A percentile compares a stretch with the other conserved stretches of the same genome.
These are phyloP conservation scores for Botryotinia narcissicola DNA, from an alignment of 2,329 filamentous ascomycete genomes.

Conservation along the genomic window DNA sequence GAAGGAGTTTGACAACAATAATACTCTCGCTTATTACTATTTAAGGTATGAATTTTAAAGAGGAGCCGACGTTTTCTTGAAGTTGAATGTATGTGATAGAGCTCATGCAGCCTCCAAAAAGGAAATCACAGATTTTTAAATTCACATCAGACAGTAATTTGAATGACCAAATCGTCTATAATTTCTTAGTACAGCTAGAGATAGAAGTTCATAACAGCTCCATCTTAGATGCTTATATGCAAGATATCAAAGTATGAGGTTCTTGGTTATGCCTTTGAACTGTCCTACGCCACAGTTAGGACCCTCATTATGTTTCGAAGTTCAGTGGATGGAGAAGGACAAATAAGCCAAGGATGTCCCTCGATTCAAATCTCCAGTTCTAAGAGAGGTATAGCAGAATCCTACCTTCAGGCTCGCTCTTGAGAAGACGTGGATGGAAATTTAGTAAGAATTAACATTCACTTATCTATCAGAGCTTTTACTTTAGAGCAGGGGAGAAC, in stretches of 20 bases:
- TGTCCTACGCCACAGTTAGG: accelerated
- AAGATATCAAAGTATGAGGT: not conserved
- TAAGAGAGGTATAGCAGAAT: too few species aligned
- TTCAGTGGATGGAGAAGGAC: not conserved
- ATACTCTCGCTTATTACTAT: not conserved
- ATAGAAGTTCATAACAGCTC: not conserved
- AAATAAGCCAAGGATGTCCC: not conserved
- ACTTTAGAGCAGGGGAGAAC: not conserved
- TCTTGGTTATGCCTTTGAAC: not conserved
- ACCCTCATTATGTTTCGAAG: not conserved
- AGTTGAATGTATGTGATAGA: too few species aligned
- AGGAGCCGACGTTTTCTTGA: not conserved
- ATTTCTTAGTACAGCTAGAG: accelerated
- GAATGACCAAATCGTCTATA: accelerated
- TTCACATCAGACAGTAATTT: not conserved
- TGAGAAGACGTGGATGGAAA: not conserved
- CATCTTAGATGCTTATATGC: accelerated
- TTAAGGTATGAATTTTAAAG: not conserved
- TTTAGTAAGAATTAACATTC: not conserved
- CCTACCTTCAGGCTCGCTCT: too few species aligned
- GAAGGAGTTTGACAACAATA: not conserved
- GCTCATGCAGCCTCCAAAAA: accelerated
- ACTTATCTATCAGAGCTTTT: accelerated
- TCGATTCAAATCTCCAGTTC: not conserved
- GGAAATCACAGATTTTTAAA: not conserved